phyloP scores from a whole-genome alignment of 2,329 filamentous ascomycete genomes.

The Alternaria arborescens region DNA sequence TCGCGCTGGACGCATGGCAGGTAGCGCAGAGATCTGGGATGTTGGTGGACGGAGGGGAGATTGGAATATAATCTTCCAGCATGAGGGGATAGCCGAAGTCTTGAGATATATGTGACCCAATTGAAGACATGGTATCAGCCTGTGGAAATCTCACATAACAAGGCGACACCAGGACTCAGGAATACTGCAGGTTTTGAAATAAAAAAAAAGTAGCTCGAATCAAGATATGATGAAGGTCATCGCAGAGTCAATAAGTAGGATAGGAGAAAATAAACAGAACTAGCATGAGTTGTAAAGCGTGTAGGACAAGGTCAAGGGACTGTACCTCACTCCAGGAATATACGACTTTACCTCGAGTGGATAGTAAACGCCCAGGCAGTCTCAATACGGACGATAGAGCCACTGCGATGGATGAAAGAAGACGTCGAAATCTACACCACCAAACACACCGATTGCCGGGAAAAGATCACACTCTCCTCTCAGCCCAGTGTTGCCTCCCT shows the following conservation, averaged over 20 bases:
- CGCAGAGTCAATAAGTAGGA: not conserved
- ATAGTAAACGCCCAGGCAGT: not conserved
- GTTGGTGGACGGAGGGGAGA: not conserved
- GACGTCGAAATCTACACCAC: constrained; percentile 72
- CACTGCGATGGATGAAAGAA: constrained; percentile 68
- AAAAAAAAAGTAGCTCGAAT: not conserved
- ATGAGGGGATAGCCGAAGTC: constrained; percentile 18
- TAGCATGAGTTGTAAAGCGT: not conserved
- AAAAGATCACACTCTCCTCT: constrained; percentile 76
- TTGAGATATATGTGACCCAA: constrained; percentile 2
- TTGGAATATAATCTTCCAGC: constrained; percentile 15
- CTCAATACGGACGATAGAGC: constrained; percentile 56
- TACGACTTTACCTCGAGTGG: not conserved
- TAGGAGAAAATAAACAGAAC: not conserved
- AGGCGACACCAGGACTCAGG: not conserved
- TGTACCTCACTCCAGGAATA: not conserved
- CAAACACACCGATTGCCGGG: constrained; percentile 75
- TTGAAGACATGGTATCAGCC: not conserved
- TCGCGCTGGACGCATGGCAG: constrained; percentile 10
- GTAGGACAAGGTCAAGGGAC: not conserved
- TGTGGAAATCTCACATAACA: not conserved
- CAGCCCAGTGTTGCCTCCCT: constrained; percentile 69
- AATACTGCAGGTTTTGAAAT: not conserved
- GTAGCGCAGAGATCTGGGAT: constrained; percentile 10
- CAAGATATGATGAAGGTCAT: not conserved